Percentiles rank a stretch among this genome's conserved stretches.
phyloP scores from a whole-genome alignment of 768 basidiomycete species.

The Strobilomyces echinocephalus region DNA sequence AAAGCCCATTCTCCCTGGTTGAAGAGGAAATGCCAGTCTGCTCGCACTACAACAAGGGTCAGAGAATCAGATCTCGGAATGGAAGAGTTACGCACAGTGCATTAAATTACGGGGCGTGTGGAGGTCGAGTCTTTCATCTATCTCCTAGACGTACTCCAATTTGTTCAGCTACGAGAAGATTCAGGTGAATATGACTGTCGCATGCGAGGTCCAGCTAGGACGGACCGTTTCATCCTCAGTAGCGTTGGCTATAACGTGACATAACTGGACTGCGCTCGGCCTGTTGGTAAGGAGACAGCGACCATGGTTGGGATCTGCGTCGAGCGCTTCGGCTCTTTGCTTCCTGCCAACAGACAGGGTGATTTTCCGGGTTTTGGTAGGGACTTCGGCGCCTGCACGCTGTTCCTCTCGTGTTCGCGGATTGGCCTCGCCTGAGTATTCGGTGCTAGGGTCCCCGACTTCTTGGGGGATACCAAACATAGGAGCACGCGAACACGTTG shows the following conservation, averaged over 20 bases:
- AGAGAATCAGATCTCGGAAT: background rate
- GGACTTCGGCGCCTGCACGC: too few relatives aligned
- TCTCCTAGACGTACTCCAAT: background rate
- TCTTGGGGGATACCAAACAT: too few relatives aligned
- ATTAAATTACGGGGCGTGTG: background rate
- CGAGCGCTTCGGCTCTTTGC: too few relatives aligned
- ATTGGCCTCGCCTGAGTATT: too few relatives aligned
- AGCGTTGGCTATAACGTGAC: background rate
- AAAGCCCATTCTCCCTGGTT: background rate
- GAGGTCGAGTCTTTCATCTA: background rate
- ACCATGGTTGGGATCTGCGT: background rate
- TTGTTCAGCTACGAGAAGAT: background rate
- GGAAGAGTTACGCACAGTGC: background rate
- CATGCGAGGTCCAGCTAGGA: too few relatives aligned
- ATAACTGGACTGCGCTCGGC: background rate
- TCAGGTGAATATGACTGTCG: background rate
- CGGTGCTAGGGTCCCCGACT: too few relatives aligned
- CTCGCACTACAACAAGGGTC: background rate
- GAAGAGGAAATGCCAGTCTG: background rate
- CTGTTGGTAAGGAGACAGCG: slow-evolving; percentile 1
- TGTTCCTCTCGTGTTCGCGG: too few relatives aligned
- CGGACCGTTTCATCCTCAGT: background rate
- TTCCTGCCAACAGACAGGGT: too few relatives aligned
- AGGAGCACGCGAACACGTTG: too few relatives aligned
- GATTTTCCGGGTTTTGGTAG: too few relatives aligned